Evolutionary conservation across 768 basidiomycete genomes (phyloP), one percentile per base, ranked within the genome.

Genomic region (Exidia glandulosa): DNA sequence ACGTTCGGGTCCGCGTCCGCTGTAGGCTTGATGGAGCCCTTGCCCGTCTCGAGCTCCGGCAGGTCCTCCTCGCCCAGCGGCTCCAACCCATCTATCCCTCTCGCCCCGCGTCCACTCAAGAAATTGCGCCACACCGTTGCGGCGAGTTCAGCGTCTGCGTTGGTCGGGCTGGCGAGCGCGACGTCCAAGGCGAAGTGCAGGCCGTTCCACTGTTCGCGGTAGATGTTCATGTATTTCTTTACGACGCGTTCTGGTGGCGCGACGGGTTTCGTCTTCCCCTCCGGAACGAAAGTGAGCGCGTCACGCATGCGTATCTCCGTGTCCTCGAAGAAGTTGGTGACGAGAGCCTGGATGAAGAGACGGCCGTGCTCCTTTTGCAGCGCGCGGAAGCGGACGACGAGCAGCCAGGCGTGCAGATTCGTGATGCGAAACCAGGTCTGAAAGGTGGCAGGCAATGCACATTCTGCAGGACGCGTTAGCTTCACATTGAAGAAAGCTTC

Each of bases 341-440:
- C 79, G 61, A 97, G 77, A 64, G 76, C 88, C 72, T 94, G 88
- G 64, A 87, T 79, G 74, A 88, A 88, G 61, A 80, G 69, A 64
- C 75, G 74, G 27, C 88, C 89, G 58, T 87, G 78, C 1, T 81
- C 78, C 14, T 74, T 68, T 2, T 86, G 92, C 12, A 97, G 82
- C 0, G 89, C 84, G 25, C 95, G 90, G 10, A 96, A 79, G 27
- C 94, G 88, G 58, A 90, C 88, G 19, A 87, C 87, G 56, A 94
- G 82, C 64, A 97, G 77, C 88, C 94, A 94, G 55, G 97, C 77
- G 72, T 98, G 93, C 31, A 97, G 78, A 64, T 94, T 93, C 31
- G 91, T 91, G 57, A 96, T 75, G 3, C 90, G 90, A 74, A 97
- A 97, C 90, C 94, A 97, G 16, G 95, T 90, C 67, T 97, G 94